Conservation (phyloP, 208 protist species). For the Trypanosoma platydactyli region DNA sequence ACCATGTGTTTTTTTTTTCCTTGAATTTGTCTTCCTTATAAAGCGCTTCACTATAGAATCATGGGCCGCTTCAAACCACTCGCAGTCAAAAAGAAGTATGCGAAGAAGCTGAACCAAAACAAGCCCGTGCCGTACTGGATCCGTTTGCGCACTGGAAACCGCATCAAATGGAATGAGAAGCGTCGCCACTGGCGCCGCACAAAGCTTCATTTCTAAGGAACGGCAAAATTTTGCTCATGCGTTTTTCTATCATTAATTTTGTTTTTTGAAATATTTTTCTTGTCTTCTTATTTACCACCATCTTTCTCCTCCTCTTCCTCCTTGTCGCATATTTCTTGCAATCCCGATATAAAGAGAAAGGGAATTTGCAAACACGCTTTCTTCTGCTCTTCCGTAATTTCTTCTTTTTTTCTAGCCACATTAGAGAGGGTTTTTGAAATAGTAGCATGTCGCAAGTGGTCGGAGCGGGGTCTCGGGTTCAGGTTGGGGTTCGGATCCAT, state of each 20-base stretch:
- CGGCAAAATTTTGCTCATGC: neutral
- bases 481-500: slow-evolving; percentile 28
- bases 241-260: neutral
- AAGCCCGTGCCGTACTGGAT: slow-evolving; percentile 93
- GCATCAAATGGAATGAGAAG: slow-evolving; percentile 95
- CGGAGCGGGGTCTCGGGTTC: slow-evolving; percentile 18
- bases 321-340: neutral
- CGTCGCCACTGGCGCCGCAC: slow-evolving; percentile 95
- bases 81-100: slow-evolving; percentile 93
- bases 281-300: neutral
- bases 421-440: neutral
- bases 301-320: neutral
- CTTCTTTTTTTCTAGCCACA: neutral
- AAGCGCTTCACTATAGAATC: neutral
- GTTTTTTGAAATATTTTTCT: neutral
- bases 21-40: neutral
- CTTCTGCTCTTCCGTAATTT: neutral
- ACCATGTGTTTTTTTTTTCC: neutral
- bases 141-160: slow-evolving; percentile 90
- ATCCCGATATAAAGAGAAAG: too few relatives aligned
- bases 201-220: slow-evolving; percentile 91
- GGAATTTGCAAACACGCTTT: neutral
- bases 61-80: slow-evolving; percentile 93
- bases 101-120: slow-evolving; percentile 95
- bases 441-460: slow-evolving; percentile 8